Conservation (phyloP, 1,284 basidiomycete genomes). For the Golubevia sp. region DNA sequence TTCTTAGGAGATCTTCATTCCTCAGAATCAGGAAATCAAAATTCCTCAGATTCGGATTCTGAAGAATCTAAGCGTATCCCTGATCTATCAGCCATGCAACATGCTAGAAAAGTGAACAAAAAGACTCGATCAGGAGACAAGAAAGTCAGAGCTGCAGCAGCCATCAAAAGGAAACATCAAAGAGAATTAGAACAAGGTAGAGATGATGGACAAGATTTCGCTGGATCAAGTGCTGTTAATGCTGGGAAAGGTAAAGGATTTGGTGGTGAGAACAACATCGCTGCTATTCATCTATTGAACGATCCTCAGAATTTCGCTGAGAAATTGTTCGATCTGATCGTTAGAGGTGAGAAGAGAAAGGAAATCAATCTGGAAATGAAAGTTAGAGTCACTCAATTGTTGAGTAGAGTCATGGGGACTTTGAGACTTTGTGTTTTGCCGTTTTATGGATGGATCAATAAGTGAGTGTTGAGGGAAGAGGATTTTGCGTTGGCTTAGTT, state of each 20-base stretch:
- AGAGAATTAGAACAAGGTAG: slow-evolving; percentile 31
- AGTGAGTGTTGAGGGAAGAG: no score
- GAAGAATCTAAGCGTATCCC: slow-evolving; percentile 27
- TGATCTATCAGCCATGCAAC: slow-evolving; percentile 41
- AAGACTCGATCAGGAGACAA: slow-evolving; percentile 52
- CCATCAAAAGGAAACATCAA: slow-evolving; percentile 37
- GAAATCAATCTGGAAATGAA: slow-evolving; percentile 48
- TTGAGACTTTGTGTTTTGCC: slow-evolving; percentile 50
- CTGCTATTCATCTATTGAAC: slow-evolving; percentile 55
- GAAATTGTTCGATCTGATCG: slow-evolving; percentile 54
- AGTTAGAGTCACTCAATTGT: slow-evolving; percentile 56
- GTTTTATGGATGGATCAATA: slow-evolving; percentile 57
- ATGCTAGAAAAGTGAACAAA: slow-evolving; percentile 55
- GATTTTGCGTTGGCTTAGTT: no score
- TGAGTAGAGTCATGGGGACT: slow-evolving; percentile 54
- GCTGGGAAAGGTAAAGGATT: slow-evolving; percentile 21
- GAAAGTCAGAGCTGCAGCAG: slow-evolving; percentile 48
- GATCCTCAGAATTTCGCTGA: slow-evolving; percentile 59
- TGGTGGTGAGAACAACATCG: slow-evolving; percentile 36
- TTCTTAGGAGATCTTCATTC: slow-evolving; percentile 74
- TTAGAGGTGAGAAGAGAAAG: slow-evolving; percentile 35
- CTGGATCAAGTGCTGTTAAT: not conserved
- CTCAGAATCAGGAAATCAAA: slow-evolving; percentile 31
- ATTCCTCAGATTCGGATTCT: slow-evolving; percentile 22
- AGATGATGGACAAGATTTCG: slow-evolving; percentile 14